Evolutionary conservation across 768 basidiomycete genomes (phyloP).

Genomic region (Auricularia sp.): DNA sequence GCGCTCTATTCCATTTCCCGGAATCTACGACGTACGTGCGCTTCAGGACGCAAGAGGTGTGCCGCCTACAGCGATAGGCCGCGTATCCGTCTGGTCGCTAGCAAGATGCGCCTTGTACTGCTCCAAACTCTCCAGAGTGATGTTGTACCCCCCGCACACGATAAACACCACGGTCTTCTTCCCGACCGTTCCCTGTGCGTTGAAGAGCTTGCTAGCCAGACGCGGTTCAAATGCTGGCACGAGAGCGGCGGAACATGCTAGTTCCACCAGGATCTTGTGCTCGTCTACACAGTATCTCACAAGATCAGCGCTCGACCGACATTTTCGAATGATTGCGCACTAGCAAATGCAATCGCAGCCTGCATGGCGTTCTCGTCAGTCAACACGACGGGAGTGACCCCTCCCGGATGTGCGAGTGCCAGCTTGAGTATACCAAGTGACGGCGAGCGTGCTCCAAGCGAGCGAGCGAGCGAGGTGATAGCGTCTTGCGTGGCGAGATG

Average conservation of each 20-base stretch:
- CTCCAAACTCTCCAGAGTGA: constrained; percentile 42
- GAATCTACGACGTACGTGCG: too few species aligned
- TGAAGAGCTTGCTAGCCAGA: constrained; percentile 40
- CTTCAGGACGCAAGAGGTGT: too few species aligned
- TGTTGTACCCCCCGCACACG: constrained; percentile 65
- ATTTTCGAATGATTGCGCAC: constrained; percentile 27
- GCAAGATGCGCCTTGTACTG: constrained; percentile 28
- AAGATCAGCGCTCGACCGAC: background rate
- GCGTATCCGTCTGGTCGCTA: too few species aligned
- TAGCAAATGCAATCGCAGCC: constrained; percentile 43
- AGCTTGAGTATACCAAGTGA: constrained; percentile 51
- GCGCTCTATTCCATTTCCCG: too few species aligned
- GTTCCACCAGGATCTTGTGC: constrained; percentile 64
- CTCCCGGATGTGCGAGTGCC: constrained; percentile 51
- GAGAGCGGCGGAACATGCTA: constrained; percentile 65
- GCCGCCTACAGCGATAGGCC: too few species aligned
- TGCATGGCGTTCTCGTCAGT: constrained; percentile 65
- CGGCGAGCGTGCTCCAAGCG: constrained; percentile 61
- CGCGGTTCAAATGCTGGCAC: constrained; percentile 50
- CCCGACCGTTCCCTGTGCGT: constrained; percentile 14
- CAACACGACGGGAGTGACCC: constrained; percentile 48
- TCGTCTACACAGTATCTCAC: constrained; percentile 38
- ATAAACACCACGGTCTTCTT: constrained; percentile 47
- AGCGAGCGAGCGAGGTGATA: constrained; percentile 58
- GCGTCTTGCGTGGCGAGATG: constrained; percentile 44